Evolutionary conservation across 2,329 filamentous ascomycete species (phyloP), one percentile per base, ranked within the genome.

Genomic region (Arthrobotrys sphaeroides): DNA sequence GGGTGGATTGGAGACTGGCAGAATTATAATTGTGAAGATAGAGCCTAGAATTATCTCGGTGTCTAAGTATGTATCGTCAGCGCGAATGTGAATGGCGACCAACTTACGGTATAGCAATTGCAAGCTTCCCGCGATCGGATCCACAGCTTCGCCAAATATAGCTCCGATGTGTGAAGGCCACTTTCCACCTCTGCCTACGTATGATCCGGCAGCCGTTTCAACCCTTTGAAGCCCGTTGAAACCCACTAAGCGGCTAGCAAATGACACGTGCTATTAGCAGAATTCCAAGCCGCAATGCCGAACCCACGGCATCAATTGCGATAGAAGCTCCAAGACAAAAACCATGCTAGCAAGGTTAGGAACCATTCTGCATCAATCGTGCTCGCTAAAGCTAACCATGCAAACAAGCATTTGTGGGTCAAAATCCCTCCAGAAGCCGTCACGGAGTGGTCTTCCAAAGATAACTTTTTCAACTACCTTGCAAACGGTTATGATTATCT

Each of bases 311-410:
- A 51, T 18, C n/a, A n/a, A n/a, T 31, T 51, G n/a, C 9, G 45
- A 51, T 51, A 3, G 24, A 55, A 55, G 31, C 47, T 36, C 26
- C 20, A 33, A 4, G 26, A 24, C 20, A 10, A 20, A 5, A 47
- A 33, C 20, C 49, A 5, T 12, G 26, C 10, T 16, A 4, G 59
- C 31, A 43, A 40, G 28, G 40, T 38, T 28, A 26, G 33, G 47
- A 67, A 55, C 31, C 43, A 43, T 38, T 53, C 47, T 38, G 13
- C 33, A 55, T 16, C 13, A 55, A 43, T 47, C 59, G 26, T 45
- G 18, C 36, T 67, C 68, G 68, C 68, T 73, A 65, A 73, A 51
- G 43, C 68, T 47, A 40, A 59, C 40, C n/a, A 38, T 65, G 7
- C 26, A 38, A 33, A 49, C 68, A 73, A 20, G 69, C 69, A 73